Base-by-base conservation (phyloP, 805 yeast species). In the Monosporozyma siamensis region DNA sequence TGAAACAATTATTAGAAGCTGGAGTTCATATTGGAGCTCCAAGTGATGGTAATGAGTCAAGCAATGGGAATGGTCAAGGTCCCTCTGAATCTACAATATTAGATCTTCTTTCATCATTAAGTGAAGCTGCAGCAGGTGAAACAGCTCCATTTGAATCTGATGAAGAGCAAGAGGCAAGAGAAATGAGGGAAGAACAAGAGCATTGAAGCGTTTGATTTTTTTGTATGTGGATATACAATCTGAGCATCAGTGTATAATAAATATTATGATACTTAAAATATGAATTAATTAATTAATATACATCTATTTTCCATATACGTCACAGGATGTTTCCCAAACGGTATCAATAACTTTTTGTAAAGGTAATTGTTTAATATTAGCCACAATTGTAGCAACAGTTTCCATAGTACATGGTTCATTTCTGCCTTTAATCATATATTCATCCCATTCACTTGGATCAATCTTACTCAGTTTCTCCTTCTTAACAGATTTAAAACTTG, bases 341-440 rank as follows among this genome's bases (percentile, higher is more conserved):
- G 59, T 53, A 6, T 70, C 70, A 10, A 72, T 67, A 3, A 83
- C 61, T 11, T 61, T 64, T 22, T 68, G 61, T 4, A 76, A 63
- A 0, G 70, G 53, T 2, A 71, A 49, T 0, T 59, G 58, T 47
- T 69, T 72, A 38, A 82, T 55, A 12, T 69, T 72, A 2, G 84
- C 71, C 31, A 83, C 66, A 2, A 79, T 78, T 45, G 74, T 76
- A 1, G 94, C 97, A 0, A 88, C 88, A 44, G 78, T 76, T 3
- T 87, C 86, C 42, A 92, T 77, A 35, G 77, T 72, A 40, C 94
- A 88, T 0, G 99, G 99, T 61, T 92, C 99, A 59, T 92, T 88
- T 55, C 98, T 71, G 0, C 90, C 81, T 49, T 82, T 82, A 34
- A 92, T 74, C 68, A 86, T 63, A 15, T 64, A 44, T 6, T 46